Evolutionary conservation across 1,139 yeast species (phyloP), one percentile per base, ranked within the genome.

Genomic region (Geotrichum phurueaensis): DNA sequence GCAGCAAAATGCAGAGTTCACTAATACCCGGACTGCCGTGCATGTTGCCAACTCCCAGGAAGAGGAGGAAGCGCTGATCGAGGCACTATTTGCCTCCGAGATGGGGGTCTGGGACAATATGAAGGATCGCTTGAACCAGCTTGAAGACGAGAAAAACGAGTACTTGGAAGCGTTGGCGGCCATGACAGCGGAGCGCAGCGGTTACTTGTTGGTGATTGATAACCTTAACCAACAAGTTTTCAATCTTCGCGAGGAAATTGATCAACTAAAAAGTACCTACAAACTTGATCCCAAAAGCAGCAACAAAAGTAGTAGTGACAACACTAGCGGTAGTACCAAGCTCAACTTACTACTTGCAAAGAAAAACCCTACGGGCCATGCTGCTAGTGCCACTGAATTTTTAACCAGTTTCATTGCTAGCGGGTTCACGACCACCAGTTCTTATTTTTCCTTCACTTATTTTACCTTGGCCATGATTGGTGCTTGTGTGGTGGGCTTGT

Each of bases 1-100:
- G n/a, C 39, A 48, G 29, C 60, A 53, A 43, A 43, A 54, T n/a
- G 60, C 51, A 31, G 60, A 54, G 20, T 43, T 58, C 7, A n/a
- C 15, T 20, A 33, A 20, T 12, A 53, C 60, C 18, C 33, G 29
- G 48, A 29, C 50, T 2, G 53, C 53, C 1, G 53, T 48, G 3
- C 15, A 47, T 2, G 25, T 50, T n/a, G 13, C 7, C 7, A 39
- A 53, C 22, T 18, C 13, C 55, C 12, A 20, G 51, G 31, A 27
- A 6, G 23, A 25, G 23, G 12, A 25, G n/a, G 25, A 27, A n/a
- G 18, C 15, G 2, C 39, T 36, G 51, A 33, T 39, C 10, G 39
- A 50, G 33, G 20, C 18, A 6, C 33, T 50, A 2, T 50, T 50
- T 27, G 20, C 9, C 20, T n/a, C 29, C 6, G 56, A 43, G 12